These are phyloP conservation scores for Thecamonas trahens DNA, from an alignment of 78 protist genomes.

Conservation along the genomic window DNA sequence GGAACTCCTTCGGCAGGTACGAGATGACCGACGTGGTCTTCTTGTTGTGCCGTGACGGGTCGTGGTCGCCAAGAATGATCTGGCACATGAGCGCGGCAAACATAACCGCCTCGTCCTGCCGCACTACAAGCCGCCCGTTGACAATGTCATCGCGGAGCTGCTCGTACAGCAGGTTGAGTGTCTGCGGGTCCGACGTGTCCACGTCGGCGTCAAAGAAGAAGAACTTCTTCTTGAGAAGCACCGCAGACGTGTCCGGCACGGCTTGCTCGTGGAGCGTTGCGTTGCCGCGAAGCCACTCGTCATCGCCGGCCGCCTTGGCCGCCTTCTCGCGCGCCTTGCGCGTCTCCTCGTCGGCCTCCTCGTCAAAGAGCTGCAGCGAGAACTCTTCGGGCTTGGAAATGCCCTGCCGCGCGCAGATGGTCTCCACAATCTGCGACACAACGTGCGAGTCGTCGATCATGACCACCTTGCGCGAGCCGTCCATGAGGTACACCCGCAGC, in stretches of 20 bases:
- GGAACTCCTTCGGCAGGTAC: conserved; percentile 44
- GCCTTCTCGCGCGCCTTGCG: too few relatives aligned
- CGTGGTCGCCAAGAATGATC: conserved; percentile 43
- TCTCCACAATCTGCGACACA: conserved; percentile 36
- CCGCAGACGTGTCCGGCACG: conserved; percentile 16
- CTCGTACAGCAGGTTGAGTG: conserved; percentile 48
- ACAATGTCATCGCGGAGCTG: conserved; percentile 55
- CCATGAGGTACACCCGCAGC: conserved; percentile 45
- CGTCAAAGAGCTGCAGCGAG: conserved; percentile 24
- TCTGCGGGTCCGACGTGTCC: conserved; percentile 54
- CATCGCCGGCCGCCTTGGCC: conserved; percentile 2
- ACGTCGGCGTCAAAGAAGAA: conserved; percentile 56
- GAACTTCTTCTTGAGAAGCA: conserved; percentile 48
- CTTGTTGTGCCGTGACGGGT: conserved; percentile 17
- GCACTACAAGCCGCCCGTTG: conserved; percentile 38
- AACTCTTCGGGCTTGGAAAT: conserved; percentile 53
- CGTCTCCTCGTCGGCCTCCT: not conserved
- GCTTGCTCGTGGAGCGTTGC: conserved; percentile 53
- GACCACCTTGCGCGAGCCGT: conserved; percentile 52
- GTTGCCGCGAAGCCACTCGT: conserved; percentile 44
- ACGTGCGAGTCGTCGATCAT: conserved; percentile 48
- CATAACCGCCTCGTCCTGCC: conserved; percentile 50
- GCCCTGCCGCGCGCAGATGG: conserved; percentile 51
- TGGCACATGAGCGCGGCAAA: conserved; percentile 57
- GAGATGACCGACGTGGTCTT: conserved; percentile 24